Percentiles rank a stretch among this genome's conserved stretches.
phyloP scores from a whole-genome alignment of 2,329 filamentous ascomycete species.

The Sporothrix sp. region DNA sequence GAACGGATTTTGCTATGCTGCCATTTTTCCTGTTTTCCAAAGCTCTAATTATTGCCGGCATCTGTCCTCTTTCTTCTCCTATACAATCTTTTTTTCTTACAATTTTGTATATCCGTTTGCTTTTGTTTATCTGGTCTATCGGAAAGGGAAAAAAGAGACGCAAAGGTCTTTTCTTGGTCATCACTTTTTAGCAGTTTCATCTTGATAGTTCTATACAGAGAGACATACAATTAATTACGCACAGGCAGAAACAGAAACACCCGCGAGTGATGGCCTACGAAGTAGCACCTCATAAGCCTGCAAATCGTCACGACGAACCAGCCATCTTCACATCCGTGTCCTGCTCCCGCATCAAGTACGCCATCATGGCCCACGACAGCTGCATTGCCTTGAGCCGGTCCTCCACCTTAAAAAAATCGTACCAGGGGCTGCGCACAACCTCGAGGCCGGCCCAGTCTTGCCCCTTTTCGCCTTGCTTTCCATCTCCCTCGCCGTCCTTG shows the following conservation, averaged over 20 bases:
- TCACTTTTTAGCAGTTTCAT: neutral
- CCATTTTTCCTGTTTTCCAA: neutral
- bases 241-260: no score
- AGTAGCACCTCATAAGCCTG: no score
- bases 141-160: slow-evolving; percentile 2
- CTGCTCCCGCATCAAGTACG: slow-evolving; percentile 45
- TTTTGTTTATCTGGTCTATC: neutral
- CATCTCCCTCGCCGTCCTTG: slow-evolving; percentile 19
- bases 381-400: slow-evolving; percentile 49
- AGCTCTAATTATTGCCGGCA: neutral
- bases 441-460: slow-evolving; percentile 29
- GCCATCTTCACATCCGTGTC: slow-evolving; percentile 11
- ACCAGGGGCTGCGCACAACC: slow-evolving; percentile 52
- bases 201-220: neutral
- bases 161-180: neutral
- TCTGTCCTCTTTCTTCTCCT: neutral
- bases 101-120: neutral
- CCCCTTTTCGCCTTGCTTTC: no score
- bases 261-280: no score
- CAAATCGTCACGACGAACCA: neutral
- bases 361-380: slow-evolving; percentile 50
- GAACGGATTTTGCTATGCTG: neutral
- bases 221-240: neutral
- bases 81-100: neutral
- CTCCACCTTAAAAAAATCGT: slow-evolving; percentile 45